Percentiles rank a stretch among this genome's conserved stretches.
Conservation (phyloP, 352 stramenopile genomes). For the Albugo candida region DNA sequence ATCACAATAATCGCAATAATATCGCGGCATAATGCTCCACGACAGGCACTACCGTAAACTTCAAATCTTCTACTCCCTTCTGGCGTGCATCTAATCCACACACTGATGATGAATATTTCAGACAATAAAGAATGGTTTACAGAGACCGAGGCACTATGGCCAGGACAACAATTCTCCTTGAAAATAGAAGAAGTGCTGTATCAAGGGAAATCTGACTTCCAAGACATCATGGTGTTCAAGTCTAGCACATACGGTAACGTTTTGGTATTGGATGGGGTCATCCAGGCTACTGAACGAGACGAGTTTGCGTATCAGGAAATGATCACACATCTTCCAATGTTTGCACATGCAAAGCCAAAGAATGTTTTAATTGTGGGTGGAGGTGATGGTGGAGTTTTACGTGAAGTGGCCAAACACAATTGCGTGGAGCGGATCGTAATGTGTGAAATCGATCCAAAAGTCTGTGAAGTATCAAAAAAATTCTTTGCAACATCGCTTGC, state of each 20-base stretch:
- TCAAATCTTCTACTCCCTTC: no score
- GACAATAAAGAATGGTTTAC: constrained; percentile 83
- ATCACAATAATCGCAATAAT: constrained; percentile 91
- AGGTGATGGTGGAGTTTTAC: constrained; percentile 93
- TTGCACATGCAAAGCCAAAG: constrained; percentile 89
- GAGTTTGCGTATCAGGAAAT: constrained; percentile 99
- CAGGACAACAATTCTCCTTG: constrained; percentile 82
- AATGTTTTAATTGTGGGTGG: constrained; percentile 95
- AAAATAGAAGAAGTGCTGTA: constrained; percentile 89
- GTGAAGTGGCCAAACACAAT: constrained; percentile 88
- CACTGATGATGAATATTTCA: constrained; percentile 12
- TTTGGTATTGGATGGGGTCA: constrained; percentile 97
- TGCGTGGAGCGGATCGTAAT: constrained; percentile 92
- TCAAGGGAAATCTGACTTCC: constrained; percentile 91
- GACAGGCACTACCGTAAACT: background rate
- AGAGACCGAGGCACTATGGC: constrained; percentile 91
- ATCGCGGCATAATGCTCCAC: constrained; percentile 59
- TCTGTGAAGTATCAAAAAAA: constrained; percentile 91
- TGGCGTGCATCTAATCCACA: constrained; percentile 8
- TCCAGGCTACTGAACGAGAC: constrained; percentile 97
- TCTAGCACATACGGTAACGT: constrained; percentile 94
- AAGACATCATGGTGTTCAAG: constrained; percentile 98
- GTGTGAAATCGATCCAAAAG: constrained; percentile 97
- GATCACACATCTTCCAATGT: constrained; percentile 97
- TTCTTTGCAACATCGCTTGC: constrained; percentile 82